These are phyloP conservation scores for Aspergillus tanneri DNA, from an alignment of 2,329 filamentous ascomycete genomes.

Conservation along the genomic window DNA sequence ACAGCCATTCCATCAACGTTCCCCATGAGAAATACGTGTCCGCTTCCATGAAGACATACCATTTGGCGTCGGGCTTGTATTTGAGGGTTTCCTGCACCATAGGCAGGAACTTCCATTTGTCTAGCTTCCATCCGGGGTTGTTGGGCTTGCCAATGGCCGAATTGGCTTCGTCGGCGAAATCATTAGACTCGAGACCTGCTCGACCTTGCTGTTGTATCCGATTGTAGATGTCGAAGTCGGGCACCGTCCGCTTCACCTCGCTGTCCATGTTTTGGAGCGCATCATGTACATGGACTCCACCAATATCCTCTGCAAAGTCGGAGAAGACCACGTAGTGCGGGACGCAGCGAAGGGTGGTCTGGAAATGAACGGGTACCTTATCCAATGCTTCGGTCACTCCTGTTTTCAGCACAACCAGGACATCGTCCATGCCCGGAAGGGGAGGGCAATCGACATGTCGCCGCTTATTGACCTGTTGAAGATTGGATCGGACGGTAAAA, in stretches of 20 bases:
- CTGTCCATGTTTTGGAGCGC: constrained; percentile 48
- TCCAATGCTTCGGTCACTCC: constrained; percentile 57
- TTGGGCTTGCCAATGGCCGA: constrained; percentile 45
- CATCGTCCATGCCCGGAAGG: constrained; percentile 48
- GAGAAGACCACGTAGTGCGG: constrained; percentile 59
- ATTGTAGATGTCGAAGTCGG: constrained; percentile 55
- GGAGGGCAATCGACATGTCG: constrained; percentile 28
- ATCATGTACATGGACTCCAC: constrained; percentile 52
- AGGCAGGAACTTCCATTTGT: constrained; percentile 60
- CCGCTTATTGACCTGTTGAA: constrained; percentile 48
- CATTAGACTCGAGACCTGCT: constrained; percentile 40
- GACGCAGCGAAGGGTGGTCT: constrained; percentile 56
- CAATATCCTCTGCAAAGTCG: constrained; percentile 55
- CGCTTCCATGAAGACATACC: constrained; percentile 61
- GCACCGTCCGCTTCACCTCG: constrained; percentile 39
- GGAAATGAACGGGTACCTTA: constrained; percentile 56
- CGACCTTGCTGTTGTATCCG: constrained; percentile 46
- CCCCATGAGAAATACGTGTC: constrained; percentile 59
- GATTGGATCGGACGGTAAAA: constrained; percentile 58
- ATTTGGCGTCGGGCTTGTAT: constrained; percentile 50
- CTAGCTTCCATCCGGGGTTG: constrained; percentile 52
- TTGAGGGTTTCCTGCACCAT: constrained; percentile 53
- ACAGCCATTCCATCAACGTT: constrained; percentile 55
- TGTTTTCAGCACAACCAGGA: constrained; percentile 59
- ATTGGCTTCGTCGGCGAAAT: constrained; percentile 40